Percentiles rank a stretch among this genome's conserved stretches.
These are phyloP conservation scores for Austroboletus rostrupii DNA, from an alignment of 1,284 basidiomycete genomes.

Conservation along the genomic window DNA sequence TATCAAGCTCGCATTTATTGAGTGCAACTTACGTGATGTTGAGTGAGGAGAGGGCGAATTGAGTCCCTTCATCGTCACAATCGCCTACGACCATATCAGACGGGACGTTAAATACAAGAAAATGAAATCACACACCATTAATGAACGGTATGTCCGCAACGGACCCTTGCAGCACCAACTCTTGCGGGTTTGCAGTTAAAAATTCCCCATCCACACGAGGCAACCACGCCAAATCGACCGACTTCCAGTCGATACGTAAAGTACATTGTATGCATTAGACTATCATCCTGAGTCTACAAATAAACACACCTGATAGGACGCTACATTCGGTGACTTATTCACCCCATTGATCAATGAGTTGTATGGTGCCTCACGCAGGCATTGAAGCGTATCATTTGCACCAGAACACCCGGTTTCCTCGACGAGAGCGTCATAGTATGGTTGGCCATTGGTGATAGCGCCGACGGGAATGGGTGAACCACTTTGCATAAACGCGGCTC, in stretches of 20 bases:
- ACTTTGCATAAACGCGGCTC: slow-evolving; percentile 34
- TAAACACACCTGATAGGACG: slow-evolving; percentile 41
- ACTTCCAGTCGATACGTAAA: slow-evolving; percentile 20
- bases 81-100: slow-evolving; percentile 39
- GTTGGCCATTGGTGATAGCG: slow-evolving; percentile 23
- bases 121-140: slow-evolving; percentile 27
- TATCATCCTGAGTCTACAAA: not conserved
- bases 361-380: slow-evolving; percentile 29
- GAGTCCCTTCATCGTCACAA: slow-evolving; percentile 53
- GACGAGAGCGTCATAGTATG: slow-evolving; percentile 24
- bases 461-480: slow-evolving; percentile 20
- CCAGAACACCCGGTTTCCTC: slow-evolving; percentile 18
- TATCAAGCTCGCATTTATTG: too few relatives aligned
- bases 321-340: slow-evolving; percentile 26
- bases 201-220: slow-evolving; percentile 52
- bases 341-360: slow-evolving; percentile 18
- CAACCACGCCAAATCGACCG: slow-evolving; percentile 41
- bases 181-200: slow-evolving; percentile 40
- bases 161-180: slow-evolving; percentile 37
- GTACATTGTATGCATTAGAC: not conserved
- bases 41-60: slow-evolving; percentile 41
- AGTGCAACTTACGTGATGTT: slow-evolving; percentile 32
- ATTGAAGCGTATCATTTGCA: slow-evolving; percentile 27
- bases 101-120: slow-evolving; percentile 15
- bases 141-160: slow-evolving; percentile 47